A percentile compares a stretch with the other conserved stretches of the same genome.
Evolutionary conservation across 2,329 filamentous ascomycete genomes (phyloP).

Genomic region (Onygenales sp.): DNA sequence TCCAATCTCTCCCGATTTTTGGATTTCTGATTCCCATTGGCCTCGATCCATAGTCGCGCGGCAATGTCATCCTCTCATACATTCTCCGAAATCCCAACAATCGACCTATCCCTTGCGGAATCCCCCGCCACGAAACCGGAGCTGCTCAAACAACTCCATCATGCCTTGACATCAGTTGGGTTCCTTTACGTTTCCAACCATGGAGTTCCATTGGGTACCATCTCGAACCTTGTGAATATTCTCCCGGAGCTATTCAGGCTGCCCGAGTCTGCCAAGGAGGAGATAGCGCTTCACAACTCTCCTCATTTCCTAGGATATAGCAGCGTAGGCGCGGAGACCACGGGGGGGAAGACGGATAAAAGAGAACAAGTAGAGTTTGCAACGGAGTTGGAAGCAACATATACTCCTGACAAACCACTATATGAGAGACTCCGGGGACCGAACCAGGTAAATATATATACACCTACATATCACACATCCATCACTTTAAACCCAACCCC

Average conservation of each 20-base stretch:
- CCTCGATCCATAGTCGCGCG: neutral
- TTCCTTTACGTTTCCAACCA: constrained; percentile 20
- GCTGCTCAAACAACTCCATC: constrained; percentile 28
- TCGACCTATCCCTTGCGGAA: constrained; percentile 40
- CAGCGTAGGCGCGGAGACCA: constrained; percentile 46
- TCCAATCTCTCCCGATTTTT: neutral
- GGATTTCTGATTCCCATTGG: neutral
- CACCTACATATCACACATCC: neutral
- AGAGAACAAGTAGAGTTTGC: constrained; percentile 54
- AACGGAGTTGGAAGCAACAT: constrained; percentile 40
- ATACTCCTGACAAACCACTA: constrained; percentile 23
- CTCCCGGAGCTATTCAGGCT: constrained; percentile 16
- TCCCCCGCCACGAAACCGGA: constrained; percentile 23
- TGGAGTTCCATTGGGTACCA: constrained; percentile 11
- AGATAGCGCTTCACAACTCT: constrained; percentile 35
- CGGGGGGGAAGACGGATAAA: constrained; percentile 42
- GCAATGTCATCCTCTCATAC: constrained; percentile 4
- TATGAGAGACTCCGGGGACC: constrained; percentile 40
- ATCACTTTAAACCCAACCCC: neutral
- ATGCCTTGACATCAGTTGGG: constrained; percentile 15
- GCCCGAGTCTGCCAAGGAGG: constrained; percentile 12
- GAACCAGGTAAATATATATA: constrained; percentile 33
- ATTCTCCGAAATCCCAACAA: constrained; percentile 34
- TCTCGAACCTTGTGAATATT: constrained; percentile 12
- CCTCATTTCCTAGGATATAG: constrained; percentile 55